Evolutionary conservation across 495 filamentous ascomycete genomes (phyloP).

Genomic region (Talaromyces trachyspermus): DNA sequence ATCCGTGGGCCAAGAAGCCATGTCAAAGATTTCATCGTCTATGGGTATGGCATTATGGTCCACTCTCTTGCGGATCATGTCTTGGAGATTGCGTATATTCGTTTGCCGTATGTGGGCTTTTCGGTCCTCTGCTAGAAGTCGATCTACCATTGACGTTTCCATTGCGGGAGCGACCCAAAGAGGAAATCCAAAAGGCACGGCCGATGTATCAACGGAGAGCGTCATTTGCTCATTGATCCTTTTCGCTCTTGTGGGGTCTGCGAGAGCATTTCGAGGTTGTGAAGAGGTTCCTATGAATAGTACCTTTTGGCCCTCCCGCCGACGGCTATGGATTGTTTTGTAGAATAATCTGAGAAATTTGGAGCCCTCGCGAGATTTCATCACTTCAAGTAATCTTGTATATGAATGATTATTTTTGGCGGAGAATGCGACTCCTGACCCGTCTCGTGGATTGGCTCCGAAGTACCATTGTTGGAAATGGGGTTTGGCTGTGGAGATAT

Average conservation of each 20-base stretch:
- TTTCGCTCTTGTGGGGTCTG: conserved; percentile 17
- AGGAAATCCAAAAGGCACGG: conserved; percentile 41
- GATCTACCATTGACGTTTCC: conserved; percentile 25
- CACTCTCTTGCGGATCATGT: conserved; percentile 50
- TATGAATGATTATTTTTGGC: conserved; percentile 58
- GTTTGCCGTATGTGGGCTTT: conserved; percentile 49
- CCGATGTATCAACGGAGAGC: conserved; percentile 38
- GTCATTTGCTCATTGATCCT: conserved; percentile 39
- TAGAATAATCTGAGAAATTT: conserved; percentile 58
- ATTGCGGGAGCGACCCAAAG: conserved; percentile 45
- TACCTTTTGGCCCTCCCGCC: conserved; percentile 60
- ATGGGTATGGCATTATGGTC: conserved; percentile 25
- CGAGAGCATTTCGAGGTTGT: conserved; percentile 18
- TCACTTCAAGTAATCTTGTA: conserved; percentile 72
- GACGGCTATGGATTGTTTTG: conserved; percentile 59
- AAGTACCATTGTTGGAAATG: neutral
- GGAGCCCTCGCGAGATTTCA: conserved; percentile 51
- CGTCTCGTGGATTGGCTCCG: neutral
- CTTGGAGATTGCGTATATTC: conserved; percentile 63
- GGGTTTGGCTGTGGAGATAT: conserved; percentile 11
- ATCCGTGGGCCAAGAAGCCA: conserved; percentile 31
- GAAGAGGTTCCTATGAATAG: conserved; percentile 67
- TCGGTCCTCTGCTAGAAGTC: conserved; percentile 34
- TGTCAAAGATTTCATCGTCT: conserved; percentile 26
- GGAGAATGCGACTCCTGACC: conserved; percentile 12